Base-by-base conservation (phyloP, 768 basidiomycete genomes). In the Xerocomus brunneocitrinus region DNA sequence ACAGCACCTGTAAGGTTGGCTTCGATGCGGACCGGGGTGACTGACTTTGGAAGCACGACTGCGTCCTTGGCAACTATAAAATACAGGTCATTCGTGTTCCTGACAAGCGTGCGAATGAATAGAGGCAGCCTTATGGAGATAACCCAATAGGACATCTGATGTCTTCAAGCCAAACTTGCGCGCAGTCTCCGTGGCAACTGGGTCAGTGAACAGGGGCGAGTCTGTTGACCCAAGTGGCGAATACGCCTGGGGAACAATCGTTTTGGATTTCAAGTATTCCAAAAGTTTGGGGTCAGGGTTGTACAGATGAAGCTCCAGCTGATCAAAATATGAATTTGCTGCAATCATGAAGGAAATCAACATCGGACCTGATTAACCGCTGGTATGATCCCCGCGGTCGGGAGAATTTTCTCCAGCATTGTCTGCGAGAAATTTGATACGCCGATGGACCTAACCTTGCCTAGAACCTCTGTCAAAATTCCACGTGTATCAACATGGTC, bases 221-320 rank as follows among this genome's bases (percentile, higher is more conserved):
- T 78, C 76, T 10, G 81, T 76, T 8, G 83, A 87, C 34, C 84
- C 89, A 13, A 92, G 80, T 8, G 91, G 90, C 8, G 87, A 91
- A 67, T 89, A 93, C 1, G 91, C 90, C 66, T 90, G 78, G 0
- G 87, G 76, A 47, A 83, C 71, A 61, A 93, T 91, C 19, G 74
- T 75, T 65, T 90, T 83, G 16, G 76, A 74, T 64, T 77, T 76
- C 57, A 88, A 74, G 70, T 80, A 91, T 10, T 73, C 71, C 39
- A 83, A 50, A 46, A 91, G 78, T 47, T 82, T 76, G 69, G 82
- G 86, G 62, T 91, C 84, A 1, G 87, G 86, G 67, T 87, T 85
- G 70, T 84, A 89, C 24, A 85, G 69, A 63, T 89, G 88, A 16
- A 87, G 70, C 62, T 88, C 87, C 45, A 92, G 76, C 83, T 90